Base-by-base conservation (phyloP, 176 grass and related monocot genomes). In the Triticum urartu region DNA sequence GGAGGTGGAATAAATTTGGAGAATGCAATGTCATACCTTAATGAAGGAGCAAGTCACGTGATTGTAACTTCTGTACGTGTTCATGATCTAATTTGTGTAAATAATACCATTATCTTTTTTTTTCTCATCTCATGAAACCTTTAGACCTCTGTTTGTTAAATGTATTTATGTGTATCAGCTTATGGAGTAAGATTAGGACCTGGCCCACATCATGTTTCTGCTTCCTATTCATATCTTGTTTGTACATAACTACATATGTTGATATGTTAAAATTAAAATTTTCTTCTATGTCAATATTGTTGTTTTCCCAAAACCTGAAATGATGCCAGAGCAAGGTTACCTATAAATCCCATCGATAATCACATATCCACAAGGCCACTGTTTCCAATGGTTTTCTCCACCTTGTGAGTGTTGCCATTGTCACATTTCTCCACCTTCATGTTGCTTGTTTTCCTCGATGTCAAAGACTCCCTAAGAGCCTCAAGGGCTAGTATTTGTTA, bases 1-100 rank as follows among this genome's bases (percentile, higher is more conserved):
- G 97, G 97, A 88, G 97, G 94, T 87, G 97, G 94, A 38, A 96
- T 98, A 87, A 95, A 95, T 89, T 88, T 79, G 71, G 90, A 95
- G 74, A 98, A 98, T 90, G 92, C 94, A 70, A 88, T 70, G 54
- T 84, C 48, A 72, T 95, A 96, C 79, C 79, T 95, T 80, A 85
- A 92, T 33, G 92, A 96, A 98, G 97, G 97, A 38, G 97, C 97
- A 63, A 95, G 93, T 85, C 97, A 98, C 70, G 94, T 96, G 82
- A 96, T 96, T 83, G 94, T 98, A 79, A 98, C 97, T 24, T 98
- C 94, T 72, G 94, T 95, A 90, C 47, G 87, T 92, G 83, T 38
- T 45, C 54, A 83, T 79, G 63, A 70, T 88, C 54, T 88, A 60
- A 42, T 50, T 77, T 78, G 1, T 71, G 15, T 77, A 87, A 80